Conservation (phyloP, 2,329 filamentous ascomycete species). For the Sporothrix pallida region DNA sequence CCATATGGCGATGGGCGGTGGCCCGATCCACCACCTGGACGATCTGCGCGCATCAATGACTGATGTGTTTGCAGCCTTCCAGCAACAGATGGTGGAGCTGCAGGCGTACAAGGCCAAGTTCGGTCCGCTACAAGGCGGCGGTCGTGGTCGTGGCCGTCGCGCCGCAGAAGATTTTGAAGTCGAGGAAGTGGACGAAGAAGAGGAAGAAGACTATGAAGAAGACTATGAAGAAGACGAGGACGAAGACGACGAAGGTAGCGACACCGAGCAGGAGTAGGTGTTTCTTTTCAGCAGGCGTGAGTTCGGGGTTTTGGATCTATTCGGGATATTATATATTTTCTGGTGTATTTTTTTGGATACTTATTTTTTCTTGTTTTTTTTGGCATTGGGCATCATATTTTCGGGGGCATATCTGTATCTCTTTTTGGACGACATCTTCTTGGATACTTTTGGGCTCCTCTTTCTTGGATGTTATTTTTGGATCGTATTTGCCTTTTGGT, state of each 20-base stretch:
- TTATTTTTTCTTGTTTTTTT: background rate
- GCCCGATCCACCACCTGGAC: constrained; percentile 65
- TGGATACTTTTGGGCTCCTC: background rate
- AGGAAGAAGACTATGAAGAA: background rate
- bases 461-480: constrained; percentile 3
- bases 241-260: constrained; percentile 43
- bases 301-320: too few species aligned
- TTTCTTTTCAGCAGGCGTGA: background rate
- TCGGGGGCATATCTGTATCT: background rate
- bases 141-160: background rate
- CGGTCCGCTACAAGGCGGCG: constrained; percentile 49
- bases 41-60: constrained; percentile 79
- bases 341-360: constrained; percentile 5
- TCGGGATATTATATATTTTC: background rate
- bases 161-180: constrained; percentile 19
- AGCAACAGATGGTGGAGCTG: constrained; percentile 67
- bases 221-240: background rate
- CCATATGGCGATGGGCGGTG: constrained; percentile 75
- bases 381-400: constrained; percentile 20
- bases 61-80: constrained; percentile 68
- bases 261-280: constrained; percentile 46
- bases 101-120: constrained; percentile 63
- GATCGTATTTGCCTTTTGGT: background rate
- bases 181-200: constrained; percentile 25
- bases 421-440: constrained; percentile 8